Evolutionary conservation across 2,329 filamentous ascomycete genomes (phyloP), one percentile per base, ranked within the genome.

Genomic region (Trichoderma guizhouense): DNA sequence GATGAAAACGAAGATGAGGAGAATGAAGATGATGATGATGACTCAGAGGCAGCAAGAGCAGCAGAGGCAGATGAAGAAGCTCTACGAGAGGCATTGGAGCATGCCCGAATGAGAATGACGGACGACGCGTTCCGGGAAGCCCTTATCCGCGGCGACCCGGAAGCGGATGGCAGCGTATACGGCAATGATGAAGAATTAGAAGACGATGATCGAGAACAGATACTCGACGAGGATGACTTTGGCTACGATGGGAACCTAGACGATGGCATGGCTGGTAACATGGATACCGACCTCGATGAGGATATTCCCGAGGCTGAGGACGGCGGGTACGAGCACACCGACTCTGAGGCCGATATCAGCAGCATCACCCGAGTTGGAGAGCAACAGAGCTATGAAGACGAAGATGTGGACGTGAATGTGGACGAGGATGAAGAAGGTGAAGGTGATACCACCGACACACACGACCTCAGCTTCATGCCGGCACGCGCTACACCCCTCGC

Each of bases 261-360:
- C 36, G 75, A 78, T 71, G 75, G 71, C 15, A 75, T 77, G 15
- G 77, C 76, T 71, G 74, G 76, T 73, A 86, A 86, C 77, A 90
- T 91, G 87, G 90, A 88, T 65, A 89, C 86, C n/a, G 87, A 94
- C 77, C 84, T 93, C 53, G 92, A 94, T 78, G 90, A 89, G 63
- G 90, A 92, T 72, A 88, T 93, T 43, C 91, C 91, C 24, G 90
- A 92, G 72, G 89, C 86, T 11, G 87, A 89, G 76, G 84, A 83
- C 77, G 88, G 85, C 30, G 88, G 88, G 75, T 94, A 93, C 82
- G 92, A 94, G 83, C 92, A 94, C 78, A 94, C 92, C 9, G 92
- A 94, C 81, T 92, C 91, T 2, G 92, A 93, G 75, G 91, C 86
- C 9, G 90, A 90, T 66, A 75, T 90, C 66, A 86, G 81, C 72